phyloP scores from a whole-genome alignment of 345 rosid genomes.

The Streptanthus diversifolius region DNA sequence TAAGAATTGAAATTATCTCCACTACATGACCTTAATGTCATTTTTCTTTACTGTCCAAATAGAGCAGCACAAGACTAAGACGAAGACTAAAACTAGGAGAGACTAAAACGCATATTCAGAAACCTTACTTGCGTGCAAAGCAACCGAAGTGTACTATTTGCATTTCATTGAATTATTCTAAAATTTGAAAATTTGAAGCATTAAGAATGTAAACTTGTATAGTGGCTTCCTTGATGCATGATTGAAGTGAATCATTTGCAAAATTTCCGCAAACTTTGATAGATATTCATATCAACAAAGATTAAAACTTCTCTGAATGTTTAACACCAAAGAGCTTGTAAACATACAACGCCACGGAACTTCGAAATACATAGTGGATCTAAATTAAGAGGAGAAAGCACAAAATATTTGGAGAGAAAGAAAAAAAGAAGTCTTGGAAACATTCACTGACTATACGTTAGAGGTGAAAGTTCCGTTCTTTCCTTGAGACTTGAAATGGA shows the following conservation, averaged over 20 bases:
- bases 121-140: neutral
- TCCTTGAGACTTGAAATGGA: conserved; percentile 12
- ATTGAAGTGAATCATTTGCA: neutral
- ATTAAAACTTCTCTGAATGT: neutral
- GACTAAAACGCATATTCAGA: neutral
- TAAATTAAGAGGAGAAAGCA: neutral
- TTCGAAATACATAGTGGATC: neutral
- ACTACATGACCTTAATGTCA: neutral
- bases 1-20: neutral
- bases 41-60: neutral
- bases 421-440: neutral
- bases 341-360: neutral
- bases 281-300: neutral
- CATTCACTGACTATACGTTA: neutral
- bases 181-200: neutral
- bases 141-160: neutral
- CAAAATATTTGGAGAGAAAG: neutral
- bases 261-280: neutral
- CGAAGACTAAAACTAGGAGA: no score
- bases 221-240: neutral
- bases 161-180: neutral
- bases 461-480: conserved; percentile 7
- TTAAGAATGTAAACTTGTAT: neutral
- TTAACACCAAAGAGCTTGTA: neutral
- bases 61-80: neutral